Evolutionary conservation across 176 grass and related monocot genomes (phyloP).

Genomic region (Olyra latifolia): DNA sequence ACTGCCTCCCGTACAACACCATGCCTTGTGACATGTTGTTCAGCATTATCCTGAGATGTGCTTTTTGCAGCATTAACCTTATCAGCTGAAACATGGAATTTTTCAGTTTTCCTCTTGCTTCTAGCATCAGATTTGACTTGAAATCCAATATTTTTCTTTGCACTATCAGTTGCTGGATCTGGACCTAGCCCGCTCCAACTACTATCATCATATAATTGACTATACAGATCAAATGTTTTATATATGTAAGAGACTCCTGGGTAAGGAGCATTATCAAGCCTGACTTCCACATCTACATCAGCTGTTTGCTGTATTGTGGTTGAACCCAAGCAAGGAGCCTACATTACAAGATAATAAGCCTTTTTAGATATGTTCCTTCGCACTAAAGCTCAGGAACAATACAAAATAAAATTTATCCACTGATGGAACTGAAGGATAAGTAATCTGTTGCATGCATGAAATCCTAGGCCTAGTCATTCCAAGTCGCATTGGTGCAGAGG

Average conservation of each 20-base stretch:
- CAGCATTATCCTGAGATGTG: conserved; percentile 39
- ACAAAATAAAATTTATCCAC: conserved; percentile 8
- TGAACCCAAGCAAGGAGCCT: conserved; percentile 50
- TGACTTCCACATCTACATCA: conserved; percentile 28
- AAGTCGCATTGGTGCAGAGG: background rate
- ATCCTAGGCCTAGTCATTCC: background rate
- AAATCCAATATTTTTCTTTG: conserved; percentile 46
- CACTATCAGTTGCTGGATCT: conserved; percentile 41
- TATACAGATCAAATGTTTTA: conserved; percentile 75
- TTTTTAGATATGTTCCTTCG: conserved; percentile 22
- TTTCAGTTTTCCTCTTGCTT: conserved; percentile 58
- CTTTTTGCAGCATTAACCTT: conserved; percentile 38
- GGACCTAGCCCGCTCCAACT: conserved; percentile 54
- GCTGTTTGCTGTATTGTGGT: conserved; percentile 23
- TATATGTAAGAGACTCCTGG: conserved; percentile 49
- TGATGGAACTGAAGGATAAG: conserved; percentile 5
- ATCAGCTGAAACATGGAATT: conserved; percentile 45
- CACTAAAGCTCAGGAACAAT: background rate
- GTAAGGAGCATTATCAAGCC: conserved; percentile 34
- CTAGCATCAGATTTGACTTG: conserved; percentile 44
- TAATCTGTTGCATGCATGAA: conserved; percentile 17
- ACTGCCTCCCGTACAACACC: conserved; percentile 28
- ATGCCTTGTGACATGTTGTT: conserved; percentile 46
- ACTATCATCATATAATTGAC: conserved; percentile 72
- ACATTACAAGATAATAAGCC: conserved; percentile 39